Base-by-base conservation (phyloP, 371 early-diverging fungal genomes). In the Mucor lusitanicus region DNA sequence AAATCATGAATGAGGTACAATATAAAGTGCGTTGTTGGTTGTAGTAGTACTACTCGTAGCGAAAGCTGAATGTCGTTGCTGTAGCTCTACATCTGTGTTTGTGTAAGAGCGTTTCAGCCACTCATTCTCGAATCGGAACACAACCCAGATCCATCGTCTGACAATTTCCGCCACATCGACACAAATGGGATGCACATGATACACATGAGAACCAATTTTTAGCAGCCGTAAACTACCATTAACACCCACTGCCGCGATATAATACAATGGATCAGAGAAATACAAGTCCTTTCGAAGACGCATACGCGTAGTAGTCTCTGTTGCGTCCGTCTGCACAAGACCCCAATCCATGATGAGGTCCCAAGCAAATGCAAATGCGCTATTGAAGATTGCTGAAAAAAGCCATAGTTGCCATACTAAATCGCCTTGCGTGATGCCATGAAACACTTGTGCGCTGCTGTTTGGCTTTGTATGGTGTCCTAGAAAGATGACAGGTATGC, bases 351-450 rank as follows among this genome's bases (percentile, higher is more conserved):
- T 87, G 25, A 95, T 81, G 72, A 59, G 19, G 13, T 95, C 96
- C 97, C 96, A 96, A 75, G 92, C 93, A 62, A 94, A 90, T 4
- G 94, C 93, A 76, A 90, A 96, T 42, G 91, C 76, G 33, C 94
- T 92, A 74, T 94, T 95, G 63, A 94, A 67, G 23, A 90, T 72
- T 1, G 91, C 91, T 21, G 88, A 87, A 23, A 89, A 60, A 44
- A 92, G 71, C 94, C 94, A 40, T 17, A 40, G 5, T 5, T 40
- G 40, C 40, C 40, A 40, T 11, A 40, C 17, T 15, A 40, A 17
- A 40, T 40, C 13, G 15, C 5, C 5, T 13, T 37, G 11, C 2
- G 37, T 37, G 37, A 37, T 17, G 17, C 40, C 17, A 17, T 17
- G 4, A 17, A 40, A 17, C 5, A 40, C 17, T 3, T 17, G 5